Base-by-base conservation (phyloP, 2,329 filamentous ascomycete species). In the Phoma herbarum region DNA sequence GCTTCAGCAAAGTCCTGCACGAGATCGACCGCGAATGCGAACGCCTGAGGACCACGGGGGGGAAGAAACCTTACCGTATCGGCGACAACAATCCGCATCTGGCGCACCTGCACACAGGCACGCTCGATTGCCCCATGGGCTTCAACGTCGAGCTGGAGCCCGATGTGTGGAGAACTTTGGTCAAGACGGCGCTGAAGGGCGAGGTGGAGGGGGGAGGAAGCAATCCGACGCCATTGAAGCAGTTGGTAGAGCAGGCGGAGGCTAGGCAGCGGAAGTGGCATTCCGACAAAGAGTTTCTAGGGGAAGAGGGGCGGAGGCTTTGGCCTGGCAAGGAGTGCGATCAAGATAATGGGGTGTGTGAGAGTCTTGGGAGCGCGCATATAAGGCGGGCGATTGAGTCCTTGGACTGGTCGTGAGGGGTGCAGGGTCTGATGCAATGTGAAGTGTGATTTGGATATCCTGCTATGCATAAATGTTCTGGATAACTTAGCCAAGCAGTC, bases 401-500 rank as follows among this genome's bases (percentile, higher is more conserved):
- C 16, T 49, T 70, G 37, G 48, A 59, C 2, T 70, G 62, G 62
- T 62, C 68, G 10, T 63, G 23, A 59, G 4, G 22, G 14, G 12
- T 10, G 11, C 4, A 5, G 10, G 23, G 10, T 31, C 7, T 14
- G 41, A n/a, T 44, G 37, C 37, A 23, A 14, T 41, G 20, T 11
- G 37, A 41, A 26, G 23, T 41, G 37, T 26, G 14, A 16, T n/a
- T 35, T 57, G 48, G 46, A 51, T 50, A 46, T 56, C 45, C 33
- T 26, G 52, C 52, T 49, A 42, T 54, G 20, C 51, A 33, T 33
- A 29, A 12, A 39, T 2, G 11, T 9, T 5, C 23, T 23, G 14
- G 46, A 42, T 18, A 16, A 47, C n/a, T 52, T 50, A 76, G 6
- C 64, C 85, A 73, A 96, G 77, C 75, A 95, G 78, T 3, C 89